Evolutionary conservation across 1,284 basidiomycete genomes (phyloP), one percentile per base, ranked within the genome.

Genomic region (Tilletiaria anomala): DNA sequence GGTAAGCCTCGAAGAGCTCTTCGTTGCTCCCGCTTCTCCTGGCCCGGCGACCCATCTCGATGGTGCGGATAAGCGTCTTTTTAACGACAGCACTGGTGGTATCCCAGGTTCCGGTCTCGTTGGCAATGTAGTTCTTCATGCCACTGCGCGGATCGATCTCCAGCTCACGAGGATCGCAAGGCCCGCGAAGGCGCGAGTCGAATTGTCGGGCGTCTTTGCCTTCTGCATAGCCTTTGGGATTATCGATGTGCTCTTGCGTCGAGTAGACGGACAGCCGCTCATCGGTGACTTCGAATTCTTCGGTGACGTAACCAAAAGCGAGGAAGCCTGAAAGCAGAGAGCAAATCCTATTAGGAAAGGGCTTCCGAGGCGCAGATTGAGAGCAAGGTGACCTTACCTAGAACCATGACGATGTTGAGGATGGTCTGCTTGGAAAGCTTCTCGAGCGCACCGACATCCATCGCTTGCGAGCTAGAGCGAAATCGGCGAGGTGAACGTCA

Each of bases 111-210:
- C 58, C 53, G 76, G 78, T 79, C 58, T 70, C 69, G 50, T 88
- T 89, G 2, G 84, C 83, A 45, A 93, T 88, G 65, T 91, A 94
- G 61, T 88, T 88, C 72, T 93, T 93, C 86, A 94, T 91, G 4
- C 87, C 88, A 0, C 82, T 84, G 8, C 74, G 72, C 1, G 77
- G 77, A 65, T 94, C 88, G 17, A 94, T 75, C 56, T 89, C 82
- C 5, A 93, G 73, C 64, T 94, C 88, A 33, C 75, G 70, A 0
- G 81, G 81, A 44, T 77, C 68, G 36, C 87, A 77, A 2, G 83
- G 83, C 14, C 79, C 79, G 37, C 84, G 76, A 32, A 87, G 75
- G 41, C 80, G 78, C 2, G 76, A 75, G 56, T 93, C 77, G 54
- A 80, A 84, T 53, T 75, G 72, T 35, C 82, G 73, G 0, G 88